These are phyloP conservation scores for Nannizziopsis barbatae DNA, from an alignment of 2,329 filamentous ascomycete genomes.

Conservation along the genomic window DNA sequence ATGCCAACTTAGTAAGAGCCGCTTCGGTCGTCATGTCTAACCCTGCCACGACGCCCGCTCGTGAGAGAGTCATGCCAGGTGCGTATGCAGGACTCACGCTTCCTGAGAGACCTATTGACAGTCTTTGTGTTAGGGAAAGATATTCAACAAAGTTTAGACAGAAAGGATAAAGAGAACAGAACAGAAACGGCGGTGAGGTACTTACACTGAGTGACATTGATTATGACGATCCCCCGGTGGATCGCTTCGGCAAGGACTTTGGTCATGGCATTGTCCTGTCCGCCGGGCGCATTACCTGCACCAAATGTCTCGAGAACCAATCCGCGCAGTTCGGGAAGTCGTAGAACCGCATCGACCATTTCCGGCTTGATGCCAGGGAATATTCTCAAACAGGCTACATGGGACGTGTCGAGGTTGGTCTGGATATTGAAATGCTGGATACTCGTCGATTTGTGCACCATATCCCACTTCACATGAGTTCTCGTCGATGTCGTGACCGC, in stretches of 20 bases:
- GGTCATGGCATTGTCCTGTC: conserved; percentile 66
- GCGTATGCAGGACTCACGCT: conserved; percentile 71
- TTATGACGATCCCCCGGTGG: conserved; percentile 67
- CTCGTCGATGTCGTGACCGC: conserved; percentile 71
- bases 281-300: conserved; percentile 80
- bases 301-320: conserved; percentile 86
- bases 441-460: conserved; percentile 61
- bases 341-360: conserved; percentile 78
- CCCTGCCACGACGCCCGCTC: conserved; percentile 78
- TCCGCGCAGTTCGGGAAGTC: conserved; percentile 63
- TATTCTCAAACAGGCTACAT: conserved; percentile 78
- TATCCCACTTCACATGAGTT: conserved; percentile 68
- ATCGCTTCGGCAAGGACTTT: conserved; percentile 68
- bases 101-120: conserved; percentile 43
- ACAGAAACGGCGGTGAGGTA: conserved; percentile 26
- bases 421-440: conserved; percentile 65
- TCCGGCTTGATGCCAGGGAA: conserved; percentile 90
- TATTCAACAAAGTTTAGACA: background rate
- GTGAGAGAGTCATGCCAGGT: conserved; percentile 63
- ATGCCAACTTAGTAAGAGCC: conserved; percentile 80
- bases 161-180: too few species aligned
- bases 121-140: background rate
- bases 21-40: conserved; percentile 84
- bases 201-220: conserved; percentile 84
- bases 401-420: conserved; percentile 67